Conservation (phyloP, 2,329 filamentous ascomycete species). For the Diaporthe helianthi region DNA sequence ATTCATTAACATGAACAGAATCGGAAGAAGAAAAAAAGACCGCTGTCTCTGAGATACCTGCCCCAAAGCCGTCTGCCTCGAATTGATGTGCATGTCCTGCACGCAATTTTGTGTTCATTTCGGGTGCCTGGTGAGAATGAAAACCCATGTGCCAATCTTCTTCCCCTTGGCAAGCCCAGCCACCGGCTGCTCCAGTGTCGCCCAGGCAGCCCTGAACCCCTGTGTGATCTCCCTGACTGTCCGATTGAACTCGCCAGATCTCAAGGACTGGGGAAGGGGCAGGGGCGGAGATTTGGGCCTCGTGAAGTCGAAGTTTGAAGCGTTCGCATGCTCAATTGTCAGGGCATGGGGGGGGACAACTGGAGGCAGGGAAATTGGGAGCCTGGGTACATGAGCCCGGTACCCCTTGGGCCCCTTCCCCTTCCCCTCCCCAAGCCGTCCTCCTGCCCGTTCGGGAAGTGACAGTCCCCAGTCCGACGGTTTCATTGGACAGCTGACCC, state of each 20-base stretch:
- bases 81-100: not conserved
- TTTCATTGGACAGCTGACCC: conserved; percentile 9
- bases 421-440: not conserved
- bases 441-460: conserved; percentile 28
- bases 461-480: not conserved
- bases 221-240: conserved; percentile 9
- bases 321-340: not conserved
- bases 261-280: not conserved
- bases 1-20: conserved; percentile 26
- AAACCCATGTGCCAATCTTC: not conserved
- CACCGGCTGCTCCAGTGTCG: not conserved
- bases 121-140: not conserved
- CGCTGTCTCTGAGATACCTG: conserved; percentile 15
- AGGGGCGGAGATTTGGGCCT: conserved; percentile 27
- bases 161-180: conserved; percentile 7
- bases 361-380: conserved; percentile 25
- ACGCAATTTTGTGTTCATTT: not conserved
- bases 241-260: conserved; percentile 19
- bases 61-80: no score
- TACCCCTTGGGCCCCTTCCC: not conserved
- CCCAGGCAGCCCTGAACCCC: not conserved
- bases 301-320: conserved; percentile 25
- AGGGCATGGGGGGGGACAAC: conserved; percentile 16
- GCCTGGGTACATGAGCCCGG: not conserved
- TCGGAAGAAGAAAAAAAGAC: conserved; percentile 19